Evolutionary conservation across 2,329 filamentous ascomycete species (phyloP).

Genomic region (Ophiostoma pallidulum): DNA sequence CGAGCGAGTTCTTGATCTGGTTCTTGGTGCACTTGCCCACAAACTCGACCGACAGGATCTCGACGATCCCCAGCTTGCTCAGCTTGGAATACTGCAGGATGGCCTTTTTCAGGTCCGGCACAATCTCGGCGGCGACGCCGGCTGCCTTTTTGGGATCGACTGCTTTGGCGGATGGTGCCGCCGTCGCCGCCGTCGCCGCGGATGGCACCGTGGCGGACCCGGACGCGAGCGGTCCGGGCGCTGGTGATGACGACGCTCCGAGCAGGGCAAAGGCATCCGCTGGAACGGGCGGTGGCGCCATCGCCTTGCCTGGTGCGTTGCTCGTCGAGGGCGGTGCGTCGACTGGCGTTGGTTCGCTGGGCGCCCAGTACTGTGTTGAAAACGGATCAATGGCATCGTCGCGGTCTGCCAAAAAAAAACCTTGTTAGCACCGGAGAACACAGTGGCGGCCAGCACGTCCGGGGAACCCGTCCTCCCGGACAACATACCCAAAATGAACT

Average conservation of each 20-base stretch:
- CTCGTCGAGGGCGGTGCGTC: background rate
- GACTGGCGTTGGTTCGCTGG: constrained; percentile 18
- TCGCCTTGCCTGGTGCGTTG: background rate
- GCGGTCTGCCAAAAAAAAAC: constrained; percentile 24
- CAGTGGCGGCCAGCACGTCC: background rate
- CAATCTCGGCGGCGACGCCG: constrained; percentile 47
- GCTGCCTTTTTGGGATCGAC: constrained; percentile 20
- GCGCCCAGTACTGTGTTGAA: constrained; percentile 68
- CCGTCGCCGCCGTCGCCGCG: background rate
- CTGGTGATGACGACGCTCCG: background rate
- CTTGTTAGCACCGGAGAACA: background rate
- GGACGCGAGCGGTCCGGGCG: no score
- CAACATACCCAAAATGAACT: constrained; percentile 59
- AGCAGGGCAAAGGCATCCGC: constrained; percentile 17
- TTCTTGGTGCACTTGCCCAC: constrained; percentile 55
- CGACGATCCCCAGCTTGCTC: constrained; percentile 64
- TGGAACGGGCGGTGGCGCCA: constrained; percentile 18
- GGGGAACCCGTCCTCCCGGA: background rate
- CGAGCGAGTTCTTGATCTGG: constrained; percentile 62
- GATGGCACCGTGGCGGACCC: background rate
- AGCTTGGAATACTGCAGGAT: constrained; percentile 50
- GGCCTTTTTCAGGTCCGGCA: constrained; percentile 57
- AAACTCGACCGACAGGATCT: constrained; percentile 66
- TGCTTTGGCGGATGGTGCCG: background rate
- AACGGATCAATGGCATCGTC: constrained; percentile 68